These are phyloP conservation scores for Amylocarpus encephaloides DNA, from an alignment of 2,329 filamentous ascomycete species.

Conservation along the genomic window DNA sequence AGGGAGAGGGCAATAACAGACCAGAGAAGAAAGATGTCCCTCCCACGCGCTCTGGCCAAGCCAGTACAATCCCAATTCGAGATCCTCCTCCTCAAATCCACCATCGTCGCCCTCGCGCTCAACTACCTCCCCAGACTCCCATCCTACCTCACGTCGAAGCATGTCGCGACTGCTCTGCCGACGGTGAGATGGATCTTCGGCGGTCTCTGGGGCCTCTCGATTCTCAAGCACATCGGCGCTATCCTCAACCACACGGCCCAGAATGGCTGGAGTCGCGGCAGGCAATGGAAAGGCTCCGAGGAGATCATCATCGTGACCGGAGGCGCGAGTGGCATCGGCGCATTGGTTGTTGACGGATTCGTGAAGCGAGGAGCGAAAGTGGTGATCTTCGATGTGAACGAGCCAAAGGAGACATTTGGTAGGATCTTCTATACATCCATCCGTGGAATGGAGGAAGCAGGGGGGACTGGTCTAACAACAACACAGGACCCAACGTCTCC, in stretches of 20 bases:
- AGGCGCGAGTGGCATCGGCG: slow-evolving; percentile 68
- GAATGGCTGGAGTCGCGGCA: slow-evolving; percentile 40
- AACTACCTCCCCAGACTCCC: neutral
- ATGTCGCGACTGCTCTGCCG: neutral
- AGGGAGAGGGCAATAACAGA: too few relatives aligned
- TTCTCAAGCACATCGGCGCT: neutral
- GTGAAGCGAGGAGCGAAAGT: slow-evolving; percentile 59
- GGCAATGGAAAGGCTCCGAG: slow-evolving; percentile 52
- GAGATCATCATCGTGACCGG: slow-evolving; percentile 72
- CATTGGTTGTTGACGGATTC: slow-evolving; percentile 57
- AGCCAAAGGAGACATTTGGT: slow-evolving; percentile 55
- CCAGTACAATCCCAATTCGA: slow-evolving; percentile 2
- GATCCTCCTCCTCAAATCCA: neutral
- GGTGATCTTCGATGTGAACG: slow-evolving; percentile 64
- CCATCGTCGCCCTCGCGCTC: slow-evolving; percentile 1
- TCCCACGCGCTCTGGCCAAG: neutral
- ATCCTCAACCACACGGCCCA: slow-evolving; percentile 26
- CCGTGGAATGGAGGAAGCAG: neutral
- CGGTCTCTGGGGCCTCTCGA: neutral
- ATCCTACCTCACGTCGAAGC: neutral
- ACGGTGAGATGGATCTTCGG: neutral
- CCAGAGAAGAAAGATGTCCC: neutral
- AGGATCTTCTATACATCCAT: slow-evolving; percentile 31
- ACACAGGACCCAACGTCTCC: slow-evolving; percentile 42
- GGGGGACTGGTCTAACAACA: slow-evolving; percentile 10